Conservation (phyloP, 257 asterid species). For the Plantago major region DNA sequence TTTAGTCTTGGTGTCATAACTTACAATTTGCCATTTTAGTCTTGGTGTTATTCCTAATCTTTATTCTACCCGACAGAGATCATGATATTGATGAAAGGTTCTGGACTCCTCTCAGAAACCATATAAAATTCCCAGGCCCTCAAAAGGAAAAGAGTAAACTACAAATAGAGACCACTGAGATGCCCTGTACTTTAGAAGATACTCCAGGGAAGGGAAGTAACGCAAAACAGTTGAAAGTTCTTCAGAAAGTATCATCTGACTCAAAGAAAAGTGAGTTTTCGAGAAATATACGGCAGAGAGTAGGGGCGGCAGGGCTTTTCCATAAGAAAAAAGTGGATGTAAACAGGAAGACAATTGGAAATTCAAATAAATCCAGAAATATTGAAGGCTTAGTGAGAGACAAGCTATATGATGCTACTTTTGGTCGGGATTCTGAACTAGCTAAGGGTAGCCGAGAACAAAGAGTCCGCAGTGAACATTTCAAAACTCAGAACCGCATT, state of each 20-base stretch:
- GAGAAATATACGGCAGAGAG: slow-evolving; percentile 26
- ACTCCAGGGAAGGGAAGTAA: slow-evolving; percentile 28
- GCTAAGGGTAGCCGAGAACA: slow-evolving; percentile 22
- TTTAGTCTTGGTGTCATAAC: slow-evolving; percentile 1
- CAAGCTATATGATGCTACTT: slow-evolving; percentile 29
- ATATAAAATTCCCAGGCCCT: slow-evolving; percentile 65
- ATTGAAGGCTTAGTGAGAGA: slow-evolving; percentile 40
- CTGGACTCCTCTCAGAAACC: slow-evolving; percentile 62
- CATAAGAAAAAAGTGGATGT: slow-evolving; percentile 35
- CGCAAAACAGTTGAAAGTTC: slow-evolving; percentile 27
- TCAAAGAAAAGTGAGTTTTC: slow-evolving; percentile 29
- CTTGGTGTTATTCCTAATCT: too few relatives aligned
- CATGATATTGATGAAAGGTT: slow-evolving; percentile 51
- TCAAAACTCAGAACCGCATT: slow-evolving; percentile 31
- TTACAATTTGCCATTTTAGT: too few relatives aligned
- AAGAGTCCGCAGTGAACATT: slow-evolving; percentile 20
- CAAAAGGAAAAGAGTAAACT: slow-evolving; percentile 26
- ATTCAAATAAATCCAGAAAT: slow-evolving; percentile 23
- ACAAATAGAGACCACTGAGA: slow-evolving; percentile 24
- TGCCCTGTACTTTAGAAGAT: slow-evolving; percentile 20
- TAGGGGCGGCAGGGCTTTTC: slow-evolving; percentile 24
- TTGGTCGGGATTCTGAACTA: slow-evolving; percentile 29
- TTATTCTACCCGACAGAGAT: slow-evolving; percentile 41
- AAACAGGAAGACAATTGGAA: slow-evolving; percentile 28
- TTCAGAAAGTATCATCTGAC: slow-evolving; percentile 32